Base-by-base conservation (phyloP, 1,284 basidiomycete species). In the Ceratobasidium sp. region DNA sequence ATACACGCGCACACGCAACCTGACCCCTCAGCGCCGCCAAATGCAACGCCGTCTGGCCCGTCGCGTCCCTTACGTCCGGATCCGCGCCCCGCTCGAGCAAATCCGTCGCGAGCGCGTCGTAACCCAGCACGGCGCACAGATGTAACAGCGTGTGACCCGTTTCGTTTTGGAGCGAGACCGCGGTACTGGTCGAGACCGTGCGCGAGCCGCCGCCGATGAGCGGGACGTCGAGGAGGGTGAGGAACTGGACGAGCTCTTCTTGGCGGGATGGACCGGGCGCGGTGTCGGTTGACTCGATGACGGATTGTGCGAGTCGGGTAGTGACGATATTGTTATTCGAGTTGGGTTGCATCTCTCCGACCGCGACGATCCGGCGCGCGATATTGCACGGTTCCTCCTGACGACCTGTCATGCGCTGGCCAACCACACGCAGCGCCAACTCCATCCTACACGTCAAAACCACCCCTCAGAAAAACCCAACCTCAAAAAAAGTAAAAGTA, bases 321-420 rank as follows among this genome's bases (percentile, higher is more conserved):
- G 61, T 38, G 9, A 74, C 40, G 26, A 50, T n/a, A n/a, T n/a
- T n/a, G n/a, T n/a, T 48, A 38, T 71, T 68, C 50, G 67, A 61
- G 48, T 75, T 68, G 12, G 75, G 52, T 28, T 59, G 66, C 65
- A 61, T 77, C 69, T 64, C 62, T 20, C 52, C 75, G 38, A 66
- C 78, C 57, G 64, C 68, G 56, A 95, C 92, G 80, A 94, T 95
- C 61, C 93, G 90, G 90, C 94, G 91, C 26, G 96, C 96, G 57
- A 97, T 93, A 80, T 96, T 94, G 84, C 94, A 93, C 3, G 96
- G 95, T 78, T 96, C 94, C 82, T 97, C 95, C 73, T 97, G 92
- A 83, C 96, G 94, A 52, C 96, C 96, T 0, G 96, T 98, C 95
- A 98, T 97, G 87, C 97, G 96, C 80, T 98, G 86, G 1, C 96